A percentile compares a stretch with the other conserved stretches of the same genome.
Evolutionary conservation across 108 stramenopile species (phyloP).

Genomic region (Cyclotella kingstonii): DNA sequence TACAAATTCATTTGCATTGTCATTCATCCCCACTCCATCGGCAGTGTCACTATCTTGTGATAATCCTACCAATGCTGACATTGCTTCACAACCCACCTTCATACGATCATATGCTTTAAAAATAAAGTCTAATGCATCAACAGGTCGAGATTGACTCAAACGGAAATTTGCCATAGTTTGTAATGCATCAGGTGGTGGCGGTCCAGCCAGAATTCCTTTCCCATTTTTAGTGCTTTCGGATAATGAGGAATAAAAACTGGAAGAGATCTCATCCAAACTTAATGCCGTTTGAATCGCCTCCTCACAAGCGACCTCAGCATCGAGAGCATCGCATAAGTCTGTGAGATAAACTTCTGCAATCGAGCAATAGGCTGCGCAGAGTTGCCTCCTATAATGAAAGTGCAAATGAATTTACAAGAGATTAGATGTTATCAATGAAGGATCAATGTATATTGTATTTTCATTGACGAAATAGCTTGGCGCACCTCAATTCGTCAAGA

Average conservation of each 20-base stretch:
- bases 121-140: conserved; percentile 67
- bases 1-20: conserved; percentile 34
- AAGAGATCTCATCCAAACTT: conserved; percentile 42
- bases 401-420: background rate
- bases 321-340: conserved; percentile 84
- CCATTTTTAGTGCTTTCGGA: conserved; percentile 4
- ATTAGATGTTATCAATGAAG: background rate
- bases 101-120: conserved; percentile 68
- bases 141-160: conserved; percentile 65
- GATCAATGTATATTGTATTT: background rate
- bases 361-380: conserved; percentile 74
- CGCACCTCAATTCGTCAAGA: conserved; percentile 36
- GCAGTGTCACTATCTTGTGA: conserved; percentile 36
- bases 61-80: conserved; percentile 72
- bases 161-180: conserved; percentile 82
- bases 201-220: conserved; percentile 7
- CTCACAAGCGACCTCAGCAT: conserved; percentile 78
- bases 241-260: background rate
- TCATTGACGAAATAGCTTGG: background rate
- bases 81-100: conserved; percentile 73
- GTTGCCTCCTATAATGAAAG: conserved; percentile 43
- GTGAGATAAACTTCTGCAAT: conserved; percentile 87
- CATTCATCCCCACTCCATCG: conserved; percentile 43
- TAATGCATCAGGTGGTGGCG: conserved; percentile 72
- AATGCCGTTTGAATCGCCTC: conserved; percentile 58